These are phyloP conservation scores for Xanthoconium separans DNA, from an alignment of 1,284 basidiomycete species.

Conservation along the genomic window DNA sequence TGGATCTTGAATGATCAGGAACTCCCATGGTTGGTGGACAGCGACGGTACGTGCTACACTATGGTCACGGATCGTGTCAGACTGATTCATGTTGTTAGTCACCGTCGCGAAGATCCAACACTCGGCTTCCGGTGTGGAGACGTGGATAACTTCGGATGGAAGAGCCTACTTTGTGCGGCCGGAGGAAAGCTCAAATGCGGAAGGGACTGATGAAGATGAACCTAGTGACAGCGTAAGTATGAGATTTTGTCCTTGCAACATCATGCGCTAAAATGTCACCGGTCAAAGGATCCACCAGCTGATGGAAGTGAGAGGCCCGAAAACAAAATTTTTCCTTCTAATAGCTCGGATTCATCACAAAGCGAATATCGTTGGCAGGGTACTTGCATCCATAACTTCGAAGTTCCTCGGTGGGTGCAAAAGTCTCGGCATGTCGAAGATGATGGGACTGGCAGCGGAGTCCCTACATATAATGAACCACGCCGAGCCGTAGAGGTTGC, in stretches of 20 bases:
- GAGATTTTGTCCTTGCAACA: neutral
- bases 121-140: constrained; percentile 62
- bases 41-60: constrained; percentile 51
- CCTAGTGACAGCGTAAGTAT: constrained; percentile 17
- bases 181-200: constrained; percentile 35
- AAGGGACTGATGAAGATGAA: constrained; percentile 11
- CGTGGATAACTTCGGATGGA: constrained; percentile 82
- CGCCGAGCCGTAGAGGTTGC: constrained; percentile 62
- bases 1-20: constrained; percentile 72
- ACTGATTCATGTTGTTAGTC: constrained; percentile 40
- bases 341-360: constrained; percentile 17
- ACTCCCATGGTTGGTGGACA: constrained; percentile 70
- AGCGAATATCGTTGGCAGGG: constrained; percentile 55
- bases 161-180: constrained; percentile 74
- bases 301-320: constrained; percentile 5
- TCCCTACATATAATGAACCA: constrained; percentile 58
- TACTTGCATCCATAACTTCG: constrained; percentile 65
- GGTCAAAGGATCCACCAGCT: constrained; percentile 13
- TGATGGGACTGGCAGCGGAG: constrained; percentile 33
- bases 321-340: constrained; percentile 5
- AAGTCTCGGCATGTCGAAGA: constrained; percentile 58
- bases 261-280: constrained; percentile 1
- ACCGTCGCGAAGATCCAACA: constrained; percentile 57
- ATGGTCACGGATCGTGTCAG: neutral
- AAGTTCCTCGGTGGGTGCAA: constrained; percentile 73